Evolutionary conservation across 352 stramenopile genomes (phyloP), one percentile per base, ranked within the genome.

Genomic region (Phytophthora cajani): DNA sequence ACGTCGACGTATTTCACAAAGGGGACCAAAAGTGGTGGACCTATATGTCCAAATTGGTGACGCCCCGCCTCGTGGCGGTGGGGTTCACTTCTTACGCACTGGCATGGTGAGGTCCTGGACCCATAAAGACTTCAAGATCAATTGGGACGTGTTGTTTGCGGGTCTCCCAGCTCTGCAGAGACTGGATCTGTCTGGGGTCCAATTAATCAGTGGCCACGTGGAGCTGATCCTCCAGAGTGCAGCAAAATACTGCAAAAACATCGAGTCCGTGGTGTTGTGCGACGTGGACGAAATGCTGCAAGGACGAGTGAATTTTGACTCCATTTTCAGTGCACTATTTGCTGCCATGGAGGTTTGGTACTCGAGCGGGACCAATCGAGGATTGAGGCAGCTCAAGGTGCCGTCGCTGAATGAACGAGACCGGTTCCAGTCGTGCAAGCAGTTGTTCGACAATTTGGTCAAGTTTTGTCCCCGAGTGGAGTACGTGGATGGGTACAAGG

Each of bases 401-500:
- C 67, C 78, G 5, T 46, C 58, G 7, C 38, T 77, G 16, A 42
- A 54, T 8, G 58, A 80, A 16, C 36, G 14, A 11, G 46, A 78
- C 5, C 65, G 62, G 9, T 61, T 75, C 16, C 32, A 70, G 21
- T 62, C 58, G 0, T 75, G 52, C 30, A 69, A 72, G 23, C 30
- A 67, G 25, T 61, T 73, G 62, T 58, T 82, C 6, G 62, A 80
- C n/a, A 74, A 71, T 25, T 52, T 82, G 40, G 53, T 78, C 10
- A 69, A 74, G 36, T 76, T 56, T 40, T 78, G 64, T 60, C 77
- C 77, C 0, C 19, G 50, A 5, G 32, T 82, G 36, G 74, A 81
- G 50, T 78, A 75, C 58, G 27, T 84, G 36, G 74, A 80, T 19
- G 71, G 77, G 10, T 78, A 82, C 68, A 81, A 78, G 56, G 52